Conservation (phyloP, 148 eudicot genomes). For the Beta vulgaris region DNA sequence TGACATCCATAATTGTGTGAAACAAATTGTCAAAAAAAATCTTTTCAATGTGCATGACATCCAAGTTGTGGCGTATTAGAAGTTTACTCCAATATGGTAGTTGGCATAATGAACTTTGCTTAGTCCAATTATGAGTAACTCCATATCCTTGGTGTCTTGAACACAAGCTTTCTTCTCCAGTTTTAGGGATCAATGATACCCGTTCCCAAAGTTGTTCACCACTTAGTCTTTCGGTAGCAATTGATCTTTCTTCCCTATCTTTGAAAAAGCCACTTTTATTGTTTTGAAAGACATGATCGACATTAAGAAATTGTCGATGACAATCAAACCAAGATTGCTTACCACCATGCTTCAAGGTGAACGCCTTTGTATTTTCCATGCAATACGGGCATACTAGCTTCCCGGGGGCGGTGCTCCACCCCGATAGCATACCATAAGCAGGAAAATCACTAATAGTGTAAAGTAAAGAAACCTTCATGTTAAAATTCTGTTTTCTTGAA, state of each 20-base stretch:
- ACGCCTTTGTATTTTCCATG: neutral
- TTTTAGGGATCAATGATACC: neutral
- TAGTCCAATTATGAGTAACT: neutral
- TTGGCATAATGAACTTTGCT: slow-evolving; percentile 1
- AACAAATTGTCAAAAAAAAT: slow-evolving; percentile 14
- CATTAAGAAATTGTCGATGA: slow-evolving; percentile 1
- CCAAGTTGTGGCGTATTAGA: too few species aligned
- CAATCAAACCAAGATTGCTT: slow-evolving; percentile 13
- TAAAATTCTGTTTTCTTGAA: too few species aligned
- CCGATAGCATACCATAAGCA: slow-evolving; percentile 12
- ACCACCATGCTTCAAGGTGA: neutral
- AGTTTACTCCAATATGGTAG: too few species aligned
- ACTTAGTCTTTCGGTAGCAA: neutral
- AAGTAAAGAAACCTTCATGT: too few species aligned
- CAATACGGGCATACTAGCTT: slow-evolving; percentile 1
- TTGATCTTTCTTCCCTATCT: neutral
- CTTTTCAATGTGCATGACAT: too few species aligned
- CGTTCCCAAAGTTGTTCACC: slow-evolving; percentile 9
- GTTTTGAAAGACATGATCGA: neutral
- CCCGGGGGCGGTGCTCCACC: neutral
- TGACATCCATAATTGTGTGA: slow-evolving; percentile 7
- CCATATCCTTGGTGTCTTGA: neutral
- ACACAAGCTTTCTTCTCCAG: too few species aligned
- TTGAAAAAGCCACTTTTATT: slow-evolving; percentile 7
- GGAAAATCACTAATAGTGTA: slow-evolving; percentile 5